Evolutionary conservation across 768 basidiomycete species (phyloP).

Genomic region (Trametes meyenii): DNA sequence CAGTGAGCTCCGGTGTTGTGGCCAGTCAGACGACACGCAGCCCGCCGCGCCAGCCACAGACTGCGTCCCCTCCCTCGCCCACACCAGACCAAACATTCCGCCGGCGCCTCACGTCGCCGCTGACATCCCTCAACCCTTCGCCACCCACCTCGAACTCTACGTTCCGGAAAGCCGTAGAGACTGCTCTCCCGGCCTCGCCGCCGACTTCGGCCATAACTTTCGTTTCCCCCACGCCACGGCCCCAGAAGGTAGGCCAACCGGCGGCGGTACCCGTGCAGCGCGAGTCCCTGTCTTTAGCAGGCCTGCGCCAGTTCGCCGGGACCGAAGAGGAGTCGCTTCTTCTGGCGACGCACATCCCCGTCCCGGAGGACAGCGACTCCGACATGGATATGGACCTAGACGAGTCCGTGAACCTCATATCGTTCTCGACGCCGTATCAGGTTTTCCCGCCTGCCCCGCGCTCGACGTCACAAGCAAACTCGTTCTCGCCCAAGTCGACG

Average conservation of each 20-base stretch:
- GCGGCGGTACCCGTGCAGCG: constrained; percentile 42
- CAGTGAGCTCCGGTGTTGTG: constrained; percentile 26
- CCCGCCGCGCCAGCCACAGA: constrained; percentile 16
- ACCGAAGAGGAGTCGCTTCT: constrained; percentile 65
- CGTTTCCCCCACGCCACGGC: constrained; percentile 25
- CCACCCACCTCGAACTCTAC: constrained; percentile 33
- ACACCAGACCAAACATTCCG: constrained; percentile 30
- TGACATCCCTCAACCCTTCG: constrained; percentile 20
- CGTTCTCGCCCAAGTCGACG: constrained; percentile 57
- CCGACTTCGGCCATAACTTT: constrained; percentile 23
- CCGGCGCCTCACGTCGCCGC: constrained; percentile 30
- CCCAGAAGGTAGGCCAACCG: constrained; percentile 19
- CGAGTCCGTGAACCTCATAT: constrained; percentile 61
- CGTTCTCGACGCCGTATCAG: constrained; percentile 72
- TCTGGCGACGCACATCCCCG: constrained; percentile 71
- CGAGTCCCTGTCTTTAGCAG: constrained; percentile 45
- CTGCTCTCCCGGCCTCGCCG: constrained; percentile 39
- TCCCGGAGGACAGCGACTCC: constrained; percentile 73
- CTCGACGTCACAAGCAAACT: constrained; percentile 46
- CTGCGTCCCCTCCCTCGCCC: constrained; percentile 31
- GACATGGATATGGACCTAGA: constrained; percentile 46
- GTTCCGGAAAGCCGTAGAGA: constrained; percentile 37
- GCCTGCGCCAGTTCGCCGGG: constrained; percentile 38
- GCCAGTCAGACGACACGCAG: constrained; percentile 13
- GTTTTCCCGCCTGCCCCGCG: constrained; percentile 43